Evolutionary conservation across 306 rosid genomes (phyloP), one percentile per base, ranked within the genome.

Genomic region (Ammopiptanthus mongolicus): DNA sequence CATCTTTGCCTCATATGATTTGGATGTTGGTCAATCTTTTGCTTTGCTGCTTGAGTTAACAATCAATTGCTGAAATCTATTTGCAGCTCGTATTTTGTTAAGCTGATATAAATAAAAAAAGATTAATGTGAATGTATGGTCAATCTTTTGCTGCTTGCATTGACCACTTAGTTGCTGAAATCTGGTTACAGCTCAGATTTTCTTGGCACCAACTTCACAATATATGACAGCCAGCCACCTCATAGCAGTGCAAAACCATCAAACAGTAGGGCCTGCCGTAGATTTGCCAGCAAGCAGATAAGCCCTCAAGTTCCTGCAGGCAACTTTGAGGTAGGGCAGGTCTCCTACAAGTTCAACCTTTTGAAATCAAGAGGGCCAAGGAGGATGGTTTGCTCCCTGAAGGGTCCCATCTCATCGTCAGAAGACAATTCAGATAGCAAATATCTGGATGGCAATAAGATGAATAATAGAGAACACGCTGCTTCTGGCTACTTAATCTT

Each of bases 231-330:
- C 84, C 91, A 88, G 75, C 89, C 96, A 6, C 99, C 99, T 8
- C 87, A 92, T 74, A 88, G 48, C 51, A 98, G 98, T 69, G 99
- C 99, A 33, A 96, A 90, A 86, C 97, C 97, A 31, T 88, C 94
- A 0, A 85, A 86, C 78, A 79, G 85, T 67, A 86, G 81, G 83
- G 76, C 92, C 25, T 84, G 92, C 75, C 99, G 99, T 2, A 93
- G 99, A 39, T 86, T 96, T 71, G 87, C 94, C 33, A 90, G 96
- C 93, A 96, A 96, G 86, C 99, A 92, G 88, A 96, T 96, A 81
- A 86, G 98, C 73, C 99, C 98, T 29, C 98, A 96, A 84, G 97
- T 96, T 80, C 88, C 99, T n/a, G 96, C 98, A 0, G 96, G 97
- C 44, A 96, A 89, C 83, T 96, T 96, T 70, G 97, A 92, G 89